A percentile compares a stretch with the other conserved stretches of the same genome.
Evolutionary conservation across 2,329 filamentous ascomycete genomes (phyloP).

Genomic region (Raffaelea ambrosiae): DNA sequence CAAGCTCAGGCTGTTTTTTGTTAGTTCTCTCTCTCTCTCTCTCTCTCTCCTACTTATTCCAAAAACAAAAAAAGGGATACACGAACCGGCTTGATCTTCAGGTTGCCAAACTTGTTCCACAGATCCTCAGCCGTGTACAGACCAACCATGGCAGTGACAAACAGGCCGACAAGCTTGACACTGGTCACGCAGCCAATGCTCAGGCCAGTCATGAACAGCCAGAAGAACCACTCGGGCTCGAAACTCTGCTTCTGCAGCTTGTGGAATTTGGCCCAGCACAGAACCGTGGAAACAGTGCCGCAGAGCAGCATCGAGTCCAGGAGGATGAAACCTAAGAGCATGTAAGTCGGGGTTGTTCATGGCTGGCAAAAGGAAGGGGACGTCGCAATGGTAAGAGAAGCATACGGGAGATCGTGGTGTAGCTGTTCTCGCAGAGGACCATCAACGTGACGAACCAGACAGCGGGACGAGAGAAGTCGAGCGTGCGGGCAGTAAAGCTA

Average conservation of each 20-base stretch:
- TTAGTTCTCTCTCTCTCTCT: neutral
- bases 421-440: constrained; percentile 98
- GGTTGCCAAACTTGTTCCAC: constrained; percentile 95
- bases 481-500: constrained; percentile 75
- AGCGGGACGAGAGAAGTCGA: constrained; percentile 76
- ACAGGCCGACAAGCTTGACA: constrained; percentile 96
- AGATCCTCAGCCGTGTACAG: constrained; percentile 94
- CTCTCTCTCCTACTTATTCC: neutral
- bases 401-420: constrained; percentile 86
- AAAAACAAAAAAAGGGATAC: neutral
- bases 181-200: constrained; percentile 98
- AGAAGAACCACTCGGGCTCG: constrained; percentile 84
- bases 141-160: constrained; percentile 89
- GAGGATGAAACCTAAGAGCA: constrained; percentile 61
- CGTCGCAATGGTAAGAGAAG: too few relatives aligned
- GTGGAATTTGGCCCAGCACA: constrained; percentile 98
- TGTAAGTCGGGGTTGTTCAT: too few relatives aligned
- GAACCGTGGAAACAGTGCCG: constrained; percentile 94
- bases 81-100: constrained; percentile 76
- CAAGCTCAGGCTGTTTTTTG: constrained; percentile 38
- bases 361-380: too few relatives aligned
- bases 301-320: constrained; percentile 98
- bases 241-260: constrained; percentile 79
- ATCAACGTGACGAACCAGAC: constrained; percentile 95
- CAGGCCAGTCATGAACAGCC: constrained; percentile 86